These are phyloP conservation scores for Chalara sp. DNA, from an alignment of 2,329 filamentous ascomycete species.

Conservation along the genomic window DNA sequence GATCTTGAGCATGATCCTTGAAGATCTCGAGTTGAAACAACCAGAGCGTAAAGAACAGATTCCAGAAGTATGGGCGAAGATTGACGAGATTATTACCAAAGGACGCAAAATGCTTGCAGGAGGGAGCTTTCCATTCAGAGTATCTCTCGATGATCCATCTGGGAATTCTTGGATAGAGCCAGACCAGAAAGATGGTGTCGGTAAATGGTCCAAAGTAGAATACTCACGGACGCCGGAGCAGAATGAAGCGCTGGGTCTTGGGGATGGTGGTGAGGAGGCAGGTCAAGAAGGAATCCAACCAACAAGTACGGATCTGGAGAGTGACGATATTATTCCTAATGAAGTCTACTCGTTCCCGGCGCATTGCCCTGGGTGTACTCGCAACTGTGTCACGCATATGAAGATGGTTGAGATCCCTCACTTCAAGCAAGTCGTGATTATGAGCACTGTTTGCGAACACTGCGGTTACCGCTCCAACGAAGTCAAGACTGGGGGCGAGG, in stretches of 20 bases:
- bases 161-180: slow-evolving; percentile 97
- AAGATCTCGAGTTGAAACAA: slow-evolving; percentile 77
- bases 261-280: slow-evolving; percentile 51
- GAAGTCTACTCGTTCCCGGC: slow-evolving; percentile 91
- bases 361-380: slow-evolving; percentile 84
- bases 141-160: slow-evolving; percentile 83
- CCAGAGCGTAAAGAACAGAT: slow-evolving; percentile 70
- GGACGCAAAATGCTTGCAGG: slow-evolving; percentile 73
- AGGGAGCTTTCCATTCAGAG: slow-evolving; percentile 75
- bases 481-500: slow-evolving; percentile 92
- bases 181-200: slow-evolving; percentile 68
- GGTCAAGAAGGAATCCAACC: slow-evolving; percentile 36
- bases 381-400: slow-evolving; percentile 86
- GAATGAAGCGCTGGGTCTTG: slow-evolving; percentile 78
- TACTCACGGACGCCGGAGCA: slow-evolving; percentile 79
- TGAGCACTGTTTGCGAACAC: slow-evolving; percentile 85
- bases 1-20: slow-evolving; percentile 68
- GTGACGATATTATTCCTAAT: slow-evolving; percentile 83
- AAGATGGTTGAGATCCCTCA: slow-evolving; percentile 98
- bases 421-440: slow-evolving; percentile 95
- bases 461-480: slow-evolving; percentile 96
- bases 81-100: slow-evolving; percentile 69
- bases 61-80: slow-evolving; percentile 72
- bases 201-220: slow-evolving; percentile 83
- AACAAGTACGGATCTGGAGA: slow-evolving; percentile 30